Evolutionary conservation across 371 early-diverging fungal species (phyloP), one percentile per base, ranked within the genome.

Genomic region (Lichtheimia ornata): DNA sequence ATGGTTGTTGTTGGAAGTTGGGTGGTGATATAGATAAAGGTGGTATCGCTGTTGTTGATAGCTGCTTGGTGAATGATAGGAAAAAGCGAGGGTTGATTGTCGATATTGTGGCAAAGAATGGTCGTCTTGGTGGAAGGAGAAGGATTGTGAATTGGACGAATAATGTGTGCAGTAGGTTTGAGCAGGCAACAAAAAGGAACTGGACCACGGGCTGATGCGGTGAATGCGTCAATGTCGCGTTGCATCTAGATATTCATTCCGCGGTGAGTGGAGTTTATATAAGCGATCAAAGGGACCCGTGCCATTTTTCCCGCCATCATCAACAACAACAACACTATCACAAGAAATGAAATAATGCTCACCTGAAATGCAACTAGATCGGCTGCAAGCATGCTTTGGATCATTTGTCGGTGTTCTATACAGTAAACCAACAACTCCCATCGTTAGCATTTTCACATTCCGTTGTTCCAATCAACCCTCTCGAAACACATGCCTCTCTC

Each of bases 301-400:
- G 47, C 17, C 30, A 35, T 35, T 30, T 25, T 44, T 45, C 35
- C 35, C 35, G 35, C 35, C 35, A 35, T 11, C 9, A 35, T 35
- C 11, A 35, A 35, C 6, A 28, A 28, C 28, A 28, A 7, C 28
- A 28, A 1, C 28, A 28, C 28, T 28, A 28, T 28, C 28, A 28
- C 28, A 35, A 9, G 35, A 35, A 9, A 35, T 35, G 35, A 35
- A 35, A 35, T 35, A 11, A 35, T 25, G 41, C 22, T 45, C 28
- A 63, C 63, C 57, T 56, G 51, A 20, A 63, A 50, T 47, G 54
- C 63, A 57, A 63, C 50, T 17, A 63, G 56, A 63, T 63, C 57
- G 56, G 57, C 56, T 15, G 57, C 56, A 42, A 52, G 27, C 35
- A 63, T 42, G 43, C 63, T 52, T 27, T 57, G 63, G 51, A 63